A percentile compares a stretch with the other conserved stretches of the same genome.
phyloP scores from a whole-genome alignment of 176 grass and related monocot genomes.

The Zoysia japonica region DNA sequence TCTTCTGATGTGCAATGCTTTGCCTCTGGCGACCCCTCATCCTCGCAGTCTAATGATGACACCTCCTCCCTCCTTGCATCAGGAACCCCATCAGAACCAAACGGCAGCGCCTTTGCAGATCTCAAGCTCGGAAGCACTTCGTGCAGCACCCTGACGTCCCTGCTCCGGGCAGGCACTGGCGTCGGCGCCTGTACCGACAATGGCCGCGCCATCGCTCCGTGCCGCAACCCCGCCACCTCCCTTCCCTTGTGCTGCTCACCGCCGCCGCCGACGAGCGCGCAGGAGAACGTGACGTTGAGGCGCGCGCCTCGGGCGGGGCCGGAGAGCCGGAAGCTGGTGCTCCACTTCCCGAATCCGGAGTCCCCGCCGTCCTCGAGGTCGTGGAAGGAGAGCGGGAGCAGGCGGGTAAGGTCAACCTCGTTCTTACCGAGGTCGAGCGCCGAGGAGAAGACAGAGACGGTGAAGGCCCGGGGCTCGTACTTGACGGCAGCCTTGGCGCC shows the following conservation, averaged over 20 bases:
- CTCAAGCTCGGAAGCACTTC: constrained; percentile 69
- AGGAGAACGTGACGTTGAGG: constrained; percentile 81
- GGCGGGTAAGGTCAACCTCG: constrained; percentile 72
- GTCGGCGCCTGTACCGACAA: constrained; percentile 37
- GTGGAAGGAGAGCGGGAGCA: constrained; percentile 68
- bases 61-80: constrained; percentile 32
- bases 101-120: constrained; percentile 43
- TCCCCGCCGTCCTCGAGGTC: constrained; percentile 83
- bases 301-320: constrained; percentile 79
- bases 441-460: constrained; percentile 52
- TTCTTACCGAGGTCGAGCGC: constrained; percentile 72
- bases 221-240: constrained; percentile 44
- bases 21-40: constrained; percentile 54
- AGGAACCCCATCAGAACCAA: constrained; percentile 22
- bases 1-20: constrained; percentile 77
- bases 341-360: constrained; percentile 82
- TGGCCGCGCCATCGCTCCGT: constrained; percentile 35
- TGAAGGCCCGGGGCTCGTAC: constrained; percentile 82
- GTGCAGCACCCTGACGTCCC: constrained; percentile 79
- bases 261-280: constrained; percentile 40
- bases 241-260: constrained; percentile 43
- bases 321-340: constrained; percentile 79
- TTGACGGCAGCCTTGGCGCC: constrained; percentile 56
- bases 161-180: constrained; percentile 44
- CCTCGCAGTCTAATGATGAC: constrained; percentile 18